Evolutionary conservation across 805 yeast species (phyloP).

Genomic region (Ascoidea rubescens): DNA sequence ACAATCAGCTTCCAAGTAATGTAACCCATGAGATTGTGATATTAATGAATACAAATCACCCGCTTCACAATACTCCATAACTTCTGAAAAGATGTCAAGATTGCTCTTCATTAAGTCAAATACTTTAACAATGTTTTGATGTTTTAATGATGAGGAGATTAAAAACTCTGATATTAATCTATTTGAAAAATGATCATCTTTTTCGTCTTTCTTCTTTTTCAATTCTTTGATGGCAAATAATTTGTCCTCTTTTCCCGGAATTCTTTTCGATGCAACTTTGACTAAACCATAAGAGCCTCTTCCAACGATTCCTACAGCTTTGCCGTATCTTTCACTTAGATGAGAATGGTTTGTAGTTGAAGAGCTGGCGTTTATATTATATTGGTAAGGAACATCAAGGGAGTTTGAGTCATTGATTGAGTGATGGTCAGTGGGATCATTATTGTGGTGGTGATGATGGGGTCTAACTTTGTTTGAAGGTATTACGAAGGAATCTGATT

Average conservation of each 20-base stretch:
- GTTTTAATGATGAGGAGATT: slow-evolving; percentile 66
- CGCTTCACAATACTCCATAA: slow-evolving; percentile 75
- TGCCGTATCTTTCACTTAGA: slow-evolving; percentile 34
- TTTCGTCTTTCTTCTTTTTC: slow-evolving; percentile 44
- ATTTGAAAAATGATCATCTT: slow-evolving; percentile 52
- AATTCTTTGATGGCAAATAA: slow-evolving; percentile 85
- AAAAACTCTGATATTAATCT: slow-evolving; percentile 74
- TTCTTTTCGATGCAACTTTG: slow-evolving; percentile 35
- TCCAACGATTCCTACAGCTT: slow-evolving; percentile 42
- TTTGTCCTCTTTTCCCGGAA: slow-evolving; percentile 24
- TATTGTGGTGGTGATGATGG: too few relatives aligned
- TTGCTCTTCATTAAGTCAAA: slow-evolving; percentile 69
- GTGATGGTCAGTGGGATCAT: too few relatives aligned
- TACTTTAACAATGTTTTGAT: slow-evolving; percentile 64
- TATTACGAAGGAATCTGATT: too few relatives aligned
- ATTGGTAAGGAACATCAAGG: too few relatives aligned
- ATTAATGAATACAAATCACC: slow-evolving; percentile 70
- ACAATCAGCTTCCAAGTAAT: slow-evolving; percentile 79
- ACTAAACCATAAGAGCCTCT: slow-evolving; percentile 92
- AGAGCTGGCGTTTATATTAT: too few relatives aligned
- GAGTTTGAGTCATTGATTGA: too few relatives aligned
- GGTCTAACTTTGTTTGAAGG: too few relatives aligned
- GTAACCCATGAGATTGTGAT: slow-evolving; percentile 64
- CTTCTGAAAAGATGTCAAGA: slow-evolving; percentile 72
- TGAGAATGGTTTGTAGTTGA: slow-evolving; percentile 7